phyloP scores from a whole-genome alignment of 2,329 filamentous ascomycete species.

The Talaromyces amestolkiae region DNA sequence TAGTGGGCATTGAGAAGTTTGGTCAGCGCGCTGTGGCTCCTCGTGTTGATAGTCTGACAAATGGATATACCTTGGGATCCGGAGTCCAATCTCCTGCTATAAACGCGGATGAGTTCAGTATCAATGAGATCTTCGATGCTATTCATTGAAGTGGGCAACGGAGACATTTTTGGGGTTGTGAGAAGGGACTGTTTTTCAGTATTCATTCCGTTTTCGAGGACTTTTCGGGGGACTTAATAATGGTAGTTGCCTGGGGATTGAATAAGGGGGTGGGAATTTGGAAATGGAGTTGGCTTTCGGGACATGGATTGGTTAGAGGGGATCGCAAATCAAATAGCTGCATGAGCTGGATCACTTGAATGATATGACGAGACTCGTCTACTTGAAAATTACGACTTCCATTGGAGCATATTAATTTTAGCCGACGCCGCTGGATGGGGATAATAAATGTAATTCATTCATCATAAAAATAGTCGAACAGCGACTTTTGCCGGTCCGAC shows the following conservation, averaged over 20 bases:
- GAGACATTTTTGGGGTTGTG: background rate
- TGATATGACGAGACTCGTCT: background rate
- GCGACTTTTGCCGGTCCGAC: background rate
- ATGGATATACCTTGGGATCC: background rate
- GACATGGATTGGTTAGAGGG: background rate
- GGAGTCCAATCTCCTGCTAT: background rate
- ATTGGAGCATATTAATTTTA: background rate
- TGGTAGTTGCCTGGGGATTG: background rate
- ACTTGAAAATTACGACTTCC: too few species aligned
- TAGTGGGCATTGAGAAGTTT: background rate
- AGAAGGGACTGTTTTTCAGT: too few species aligned
- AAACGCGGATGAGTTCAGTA: background rate
- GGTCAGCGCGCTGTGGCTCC: background rate
- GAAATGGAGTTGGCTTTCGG: background rate
- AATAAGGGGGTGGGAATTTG: background rate
- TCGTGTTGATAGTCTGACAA: background rate
- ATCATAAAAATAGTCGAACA: background rate
- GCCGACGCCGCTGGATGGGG: background rate
- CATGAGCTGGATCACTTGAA: background rate
- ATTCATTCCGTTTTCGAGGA: too few species aligned
- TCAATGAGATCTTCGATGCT: slow-evolving; percentile 1
- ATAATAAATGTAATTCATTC: background rate
- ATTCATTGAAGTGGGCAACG: background rate
- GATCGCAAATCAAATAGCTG: background rate
- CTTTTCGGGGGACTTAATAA: background rate